Percentiles rank a stretch among this genome's conserved stretches.
phyloP scores from a whole-genome alignment of 306 rosid species.

The Ziziphus jujuba region DNA sequence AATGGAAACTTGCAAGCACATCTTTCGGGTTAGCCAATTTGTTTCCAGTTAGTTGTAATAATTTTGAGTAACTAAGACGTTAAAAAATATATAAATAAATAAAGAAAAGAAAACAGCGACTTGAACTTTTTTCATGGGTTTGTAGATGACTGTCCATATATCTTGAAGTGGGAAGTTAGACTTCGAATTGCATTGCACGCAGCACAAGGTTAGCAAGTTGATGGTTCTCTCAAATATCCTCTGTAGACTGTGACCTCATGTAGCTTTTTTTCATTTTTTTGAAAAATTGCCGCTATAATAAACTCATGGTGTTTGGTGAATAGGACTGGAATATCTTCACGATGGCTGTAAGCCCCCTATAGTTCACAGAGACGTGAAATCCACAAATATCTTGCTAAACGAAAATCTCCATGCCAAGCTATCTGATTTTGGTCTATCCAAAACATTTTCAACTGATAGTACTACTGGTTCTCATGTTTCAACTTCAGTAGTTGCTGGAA shows the following conservation, averaged over 20 bases:
- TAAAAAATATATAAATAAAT: background rate
- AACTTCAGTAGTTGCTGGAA: constrained; percentile 51
- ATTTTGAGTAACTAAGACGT: too few species aligned
- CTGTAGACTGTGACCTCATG: too few species aligned
- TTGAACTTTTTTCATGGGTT: background rate
- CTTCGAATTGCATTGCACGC: constrained; percentile 20
- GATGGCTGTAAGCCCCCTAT: too few species aligned
- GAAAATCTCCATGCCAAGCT: too few species aligned
- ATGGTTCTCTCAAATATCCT: too few species aligned
- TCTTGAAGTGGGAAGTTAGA: constrained; percentile 13
- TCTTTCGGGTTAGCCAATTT: constrained; percentile 31
- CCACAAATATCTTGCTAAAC: too few species aligned
- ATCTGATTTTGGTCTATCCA: too few species aligned
- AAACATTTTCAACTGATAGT: constrained; percentile 20
- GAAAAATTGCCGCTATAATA: too few species aligned
- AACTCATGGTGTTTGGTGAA: background rate
- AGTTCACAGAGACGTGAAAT: too few species aligned
- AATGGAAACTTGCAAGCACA: constrained; percentile 27
- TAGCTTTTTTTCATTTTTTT: too few species aligned
- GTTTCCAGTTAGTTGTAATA: too few species aligned
- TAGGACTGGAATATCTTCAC: constrained; percentile 35
- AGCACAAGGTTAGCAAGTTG: constrained; percentile 10
- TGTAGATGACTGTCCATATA: background rate
- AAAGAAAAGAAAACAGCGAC: background rate
- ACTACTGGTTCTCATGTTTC: constrained; percentile 28